phyloP scores from a whole-genome alignment of 495 filamentous ascomycete species.

The Aspergillus incahuasiensis region DNA sequence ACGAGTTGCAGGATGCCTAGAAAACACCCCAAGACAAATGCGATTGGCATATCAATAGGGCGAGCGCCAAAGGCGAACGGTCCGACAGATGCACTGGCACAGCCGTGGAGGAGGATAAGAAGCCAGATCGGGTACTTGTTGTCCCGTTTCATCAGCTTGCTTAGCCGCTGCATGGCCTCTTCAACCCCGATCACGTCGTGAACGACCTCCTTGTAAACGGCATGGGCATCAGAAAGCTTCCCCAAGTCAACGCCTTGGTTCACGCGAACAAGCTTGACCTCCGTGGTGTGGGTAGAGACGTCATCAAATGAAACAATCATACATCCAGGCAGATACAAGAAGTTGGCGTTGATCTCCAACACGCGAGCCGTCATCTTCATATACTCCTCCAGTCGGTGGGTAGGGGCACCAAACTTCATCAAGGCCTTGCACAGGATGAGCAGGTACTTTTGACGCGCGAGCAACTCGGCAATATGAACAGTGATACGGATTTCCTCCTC shows the following conservation, averaged over 20 bases:
- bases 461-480: constrained; percentile 79
- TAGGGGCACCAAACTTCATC: constrained; percentile 80
- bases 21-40: constrained; percentile 79
- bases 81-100: constrained; percentile 72
- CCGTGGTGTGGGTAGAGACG: constrained; percentile 80
- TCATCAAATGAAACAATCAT: constrained; percentile 98
- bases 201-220: constrained; percentile 90
- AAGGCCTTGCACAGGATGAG: constrained; percentile 79
- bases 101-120: constrained; percentile 76
- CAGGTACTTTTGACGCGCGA: constrained; percentile 79
- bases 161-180: constrained; percentile 68
- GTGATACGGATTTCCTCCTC: constrained; percentile 78
- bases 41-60: constrained; percentile 81
- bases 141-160: constrained; percentile 58
- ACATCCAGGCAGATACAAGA: constrained; percentile 86
- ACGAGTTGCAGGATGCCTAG: constrained; percentile 80
- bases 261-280: constrained; percentile 80
- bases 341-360: constrained; percentile 85
- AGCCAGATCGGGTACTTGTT: constrained; percentile 65
- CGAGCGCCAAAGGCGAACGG: constrained; percentile 90
- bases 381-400: constrained; percentile 76
- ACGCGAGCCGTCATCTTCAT: constrained; percentile 88
- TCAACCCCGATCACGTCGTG: constrained; percentile 84
- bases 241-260: constrained; percentile 79
- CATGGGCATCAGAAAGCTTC: constrained; percentile 76